These are phyloP conservation scores for Moricandia moricandioides DNA, from an alignment of 345 rosid genomes.

Conservation along the genomic window DNA sequence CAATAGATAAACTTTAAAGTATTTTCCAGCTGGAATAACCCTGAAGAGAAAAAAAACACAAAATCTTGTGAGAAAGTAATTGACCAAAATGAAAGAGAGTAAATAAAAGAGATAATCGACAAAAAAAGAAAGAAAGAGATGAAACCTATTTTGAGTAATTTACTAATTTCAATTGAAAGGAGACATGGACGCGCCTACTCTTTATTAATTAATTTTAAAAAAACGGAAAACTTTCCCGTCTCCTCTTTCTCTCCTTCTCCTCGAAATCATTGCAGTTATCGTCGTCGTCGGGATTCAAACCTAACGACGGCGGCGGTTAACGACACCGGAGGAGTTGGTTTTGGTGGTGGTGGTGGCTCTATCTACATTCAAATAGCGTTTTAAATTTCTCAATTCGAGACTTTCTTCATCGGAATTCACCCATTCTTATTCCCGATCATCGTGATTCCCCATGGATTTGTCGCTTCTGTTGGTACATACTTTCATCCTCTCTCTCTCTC, in stretches of 20 bases:
- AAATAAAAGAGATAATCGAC: background rate
- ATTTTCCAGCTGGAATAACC: too few species aligned
- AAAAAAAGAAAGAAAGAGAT: background rate
- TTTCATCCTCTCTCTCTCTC: slow-evolving; percentile 22
- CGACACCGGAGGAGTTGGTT: slow-evolving; percentile 20
- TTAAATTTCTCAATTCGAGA: background rate
- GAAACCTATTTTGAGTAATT: slow-evolving; percentile 13
- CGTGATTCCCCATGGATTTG: slow-evolving; percentile 47
- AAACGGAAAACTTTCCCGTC: slow-evolving; percentile 1
- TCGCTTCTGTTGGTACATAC: slow-evolving; percentile 43
- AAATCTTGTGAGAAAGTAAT: too few species aligned
- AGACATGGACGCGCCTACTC: slow-evolving; percentile 28
- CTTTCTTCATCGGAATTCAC: slow-evolving; percentile 16
- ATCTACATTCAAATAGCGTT: background rate
- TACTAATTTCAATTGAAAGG: slow-evolving; percentile 30
- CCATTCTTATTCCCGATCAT: slow-evolving; percentile 24
- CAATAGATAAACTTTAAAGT: too few species aligned
- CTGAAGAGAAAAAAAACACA: too few species aligned
- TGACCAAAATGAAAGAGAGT: background rate
- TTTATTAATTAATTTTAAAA: background rate
- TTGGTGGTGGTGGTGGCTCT: background rate
- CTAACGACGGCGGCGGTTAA: slow-evolving; percentile 26
- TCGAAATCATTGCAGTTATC: slow-evolving; percentile 5
- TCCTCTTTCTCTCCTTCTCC: slow-evolving; percentile 5
- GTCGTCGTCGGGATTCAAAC: slow-evolving; percentile 15